Evolutionary conservation across 2,329 filamentous ascomycete genomes (phyloP).

Genomic region (Beauveria australis): DNA sequence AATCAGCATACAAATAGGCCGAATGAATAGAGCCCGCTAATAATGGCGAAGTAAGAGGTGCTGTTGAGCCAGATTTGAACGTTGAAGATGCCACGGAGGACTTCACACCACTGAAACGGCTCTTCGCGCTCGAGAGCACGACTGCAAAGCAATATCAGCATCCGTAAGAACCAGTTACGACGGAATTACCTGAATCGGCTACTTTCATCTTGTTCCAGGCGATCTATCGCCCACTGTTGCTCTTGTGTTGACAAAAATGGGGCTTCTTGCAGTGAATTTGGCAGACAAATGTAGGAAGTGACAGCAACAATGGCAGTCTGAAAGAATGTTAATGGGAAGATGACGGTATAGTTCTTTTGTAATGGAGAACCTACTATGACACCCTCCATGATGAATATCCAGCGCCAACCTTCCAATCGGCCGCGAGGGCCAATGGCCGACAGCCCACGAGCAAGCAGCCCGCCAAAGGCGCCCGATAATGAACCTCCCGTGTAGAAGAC

Average conservation of each 20-base stretch:
- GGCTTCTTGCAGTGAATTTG: conserved; percentile 46
- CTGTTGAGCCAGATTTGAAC: conserved; percentile 56
- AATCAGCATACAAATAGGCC: conserved; percentile 47
- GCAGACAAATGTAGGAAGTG: conserved; percentile 44
- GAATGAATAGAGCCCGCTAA: conserved; percentile 53
- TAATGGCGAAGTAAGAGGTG: conserved; percentile 51
- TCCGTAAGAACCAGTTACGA: neutral
- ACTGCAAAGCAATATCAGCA: conserved; percentile 4
- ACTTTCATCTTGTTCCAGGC: conserved; percentile 32
- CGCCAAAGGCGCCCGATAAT: conserved; percentile 52
- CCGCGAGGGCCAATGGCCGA: conserved; percentile 49
- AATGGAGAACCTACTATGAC: conserved; percentile 30
- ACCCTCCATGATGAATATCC: conserved; percentile 56
- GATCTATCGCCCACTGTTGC: conserved; percentile 36
- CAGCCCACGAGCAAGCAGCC: conserved; percentile 52
- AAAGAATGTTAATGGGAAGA: neutral
- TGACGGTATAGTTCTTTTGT: neutral
- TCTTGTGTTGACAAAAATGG: conserved; percentile 46
- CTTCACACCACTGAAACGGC: conserved; percentile 52
- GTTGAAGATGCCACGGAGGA: conserved; percentile 51
- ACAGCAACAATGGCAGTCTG: conserved; percentile 47
- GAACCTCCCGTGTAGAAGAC: conserved; percentile 62
- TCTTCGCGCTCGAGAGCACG: conserved; percentile 30
- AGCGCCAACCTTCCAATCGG: conserved; percentile 49
- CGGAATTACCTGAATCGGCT: conserved; percentile 25